Base-by-base conservation (phyloP, 768 basidiomycete species). In the Gautieria morchelliformis region DNA sequence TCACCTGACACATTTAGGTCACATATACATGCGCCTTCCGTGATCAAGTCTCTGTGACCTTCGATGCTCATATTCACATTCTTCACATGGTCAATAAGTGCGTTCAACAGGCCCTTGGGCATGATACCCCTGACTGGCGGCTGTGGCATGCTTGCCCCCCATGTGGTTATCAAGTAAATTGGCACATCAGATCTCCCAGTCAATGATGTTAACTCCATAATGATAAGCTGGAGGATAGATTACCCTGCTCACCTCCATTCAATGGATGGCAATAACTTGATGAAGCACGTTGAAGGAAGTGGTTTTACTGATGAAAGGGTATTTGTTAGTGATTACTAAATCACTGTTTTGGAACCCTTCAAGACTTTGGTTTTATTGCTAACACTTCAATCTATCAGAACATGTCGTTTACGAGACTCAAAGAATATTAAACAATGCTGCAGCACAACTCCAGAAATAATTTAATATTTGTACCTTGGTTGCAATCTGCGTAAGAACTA, bases 211-310 rank as follows among this genome's bases (percentile, higher is more conserved):
- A 33, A 32, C 20, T 17, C n/a, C n/a, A n/a, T n/a, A n/a, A n/a
- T n/a, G n/a, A n/a, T n/a, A n/a, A n/a, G n/a, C n/a, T n/a, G n/a
- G n/a, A n/a, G n/a, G n/a, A n/a, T n/a, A n/a, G n/a, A 12, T 5
- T n/a, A 33, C 24, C 39, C 22, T 10, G 24, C 56, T 17, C n/a
- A 32, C 20, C 30, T 50, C 1, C 35, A 62, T 17, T 17, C 48
- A 4, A 40, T 49, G 32, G 56, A 58, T 12, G 53, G 53, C n/a
- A 55, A 55, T 20, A 41, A 45, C 20, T 55, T 40, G 3, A 42
- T 55, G 3, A 71, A 71, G 53, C 63, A 68, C 0, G 64, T 73
- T 32, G 65, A 62, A 5, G 58, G 44, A 19, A 49, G 62, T 9
- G 64, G 63, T 0, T 19, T 51, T 11, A 62, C 44, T 14, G 53